Evolutionary conservation across 495 filamentous ascomycete species (phyloP), one percentile per base, ranked within the genome.

Genomic region (Cercophora samala): DNA sequence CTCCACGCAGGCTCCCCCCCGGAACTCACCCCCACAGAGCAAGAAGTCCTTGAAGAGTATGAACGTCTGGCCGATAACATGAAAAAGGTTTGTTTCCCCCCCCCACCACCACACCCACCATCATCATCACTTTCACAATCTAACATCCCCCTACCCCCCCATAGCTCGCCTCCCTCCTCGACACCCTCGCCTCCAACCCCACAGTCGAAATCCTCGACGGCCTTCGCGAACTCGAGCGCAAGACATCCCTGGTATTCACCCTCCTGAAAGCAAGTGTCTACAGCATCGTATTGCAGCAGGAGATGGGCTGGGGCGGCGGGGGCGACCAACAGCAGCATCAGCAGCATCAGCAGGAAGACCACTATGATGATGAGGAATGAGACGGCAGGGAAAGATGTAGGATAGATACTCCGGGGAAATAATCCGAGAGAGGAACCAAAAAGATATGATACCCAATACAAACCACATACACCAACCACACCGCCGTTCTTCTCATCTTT

Each of bases 261-360:
- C 74, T 97, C 75, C 83, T 99, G 74, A 98, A 99, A 82, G 94
- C 95, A 37, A 97, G 94, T 78, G 95, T 98, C 60, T 98, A 98
- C 77, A 95, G 90, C 75, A 97, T 99, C 82, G 93, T 99, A 70
- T 77, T 99, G 81, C 93, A 98, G 84, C 93, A 97, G 83, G 87
- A 84, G 68, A 83, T 81, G 73, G 86, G 89, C 65, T 69, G 68
- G 22, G 64, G 64, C 0, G 66, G 52, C 2, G 64, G 22, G 5
- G 69, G 18, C n/a, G 60, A 63, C 3, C 52, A 46, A 29, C 22
- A 59, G 9, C 9, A 29, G 26, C 46, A 11, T 56, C 37, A 15
- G 18, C 54, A 56, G 13, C 19, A 24, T 23, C 9, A 56, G 5
- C 29, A 15, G 26, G 56, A 46, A 51, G 21, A 56, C 22, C 56